These are phyloP conservation scores for Albugo candida DNA, from an alignment of 352 stramenopile species.

Conservation along the genomic window DNA sequence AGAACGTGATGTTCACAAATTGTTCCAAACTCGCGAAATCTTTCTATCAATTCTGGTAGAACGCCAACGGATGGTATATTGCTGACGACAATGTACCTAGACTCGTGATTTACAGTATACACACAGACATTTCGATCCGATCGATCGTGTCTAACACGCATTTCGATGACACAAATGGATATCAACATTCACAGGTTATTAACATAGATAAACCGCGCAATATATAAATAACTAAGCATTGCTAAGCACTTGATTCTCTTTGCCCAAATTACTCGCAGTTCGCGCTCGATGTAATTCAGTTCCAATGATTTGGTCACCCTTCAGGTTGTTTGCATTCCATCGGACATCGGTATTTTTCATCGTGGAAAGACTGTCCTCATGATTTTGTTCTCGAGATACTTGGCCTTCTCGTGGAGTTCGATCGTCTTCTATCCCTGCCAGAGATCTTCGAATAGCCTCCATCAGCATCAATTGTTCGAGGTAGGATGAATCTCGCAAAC, in stretches of 20 bases:
- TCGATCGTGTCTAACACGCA: too few species aligned
- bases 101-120: constrained; percentile 41
- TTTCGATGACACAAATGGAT: too few species aligned
- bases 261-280: neutral
- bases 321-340: neutral
- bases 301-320: neutral
- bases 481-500: neutral
- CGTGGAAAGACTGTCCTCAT: neutral
- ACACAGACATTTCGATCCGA: constrained; percentile 14
- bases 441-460: constrained; percentile 63
- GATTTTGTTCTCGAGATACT: neutral
- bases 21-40: constrained; percentile 28
- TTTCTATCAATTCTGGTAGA: constrained; percentile 28
- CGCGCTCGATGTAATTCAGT: neutral
- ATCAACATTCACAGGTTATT: too few species aligned
- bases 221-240: too few species aligned
- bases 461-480: constrained; percentile 69
- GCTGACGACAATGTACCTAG: constrained; percentile 30
- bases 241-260: neutral
- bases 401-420: neutral
- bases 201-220: too few species aligned
- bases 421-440: constrained; percentile 10
- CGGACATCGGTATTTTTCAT: neutral
- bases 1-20: constrained; percentile 28
- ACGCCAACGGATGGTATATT: constrained; percentile 40